Evolutionary conservation across 179 eudicot species (phyloP).

Genomic region (Nepenthes alata): DNA sequence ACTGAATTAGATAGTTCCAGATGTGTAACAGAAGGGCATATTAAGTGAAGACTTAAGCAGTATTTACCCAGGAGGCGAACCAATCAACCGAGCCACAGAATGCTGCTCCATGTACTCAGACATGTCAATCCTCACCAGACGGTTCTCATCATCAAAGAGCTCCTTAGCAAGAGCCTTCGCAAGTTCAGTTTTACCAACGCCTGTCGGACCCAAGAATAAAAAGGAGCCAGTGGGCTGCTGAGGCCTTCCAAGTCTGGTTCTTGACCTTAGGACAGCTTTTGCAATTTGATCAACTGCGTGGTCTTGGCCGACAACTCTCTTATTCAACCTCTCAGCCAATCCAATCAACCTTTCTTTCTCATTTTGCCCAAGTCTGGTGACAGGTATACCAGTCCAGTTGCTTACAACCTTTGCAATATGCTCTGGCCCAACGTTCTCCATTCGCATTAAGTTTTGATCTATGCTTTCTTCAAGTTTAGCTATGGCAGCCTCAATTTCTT

Average conservation of each 20-base stretch:
- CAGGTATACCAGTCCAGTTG: conserved; percentile 88
- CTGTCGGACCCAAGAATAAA: no score
- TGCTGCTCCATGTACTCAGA: conserved; percentile 94
- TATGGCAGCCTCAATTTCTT: conserved; percentile 57
- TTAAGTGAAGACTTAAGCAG: no score
- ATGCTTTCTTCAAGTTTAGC: conserved; percentile 46
- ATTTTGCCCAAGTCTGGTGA: no score
- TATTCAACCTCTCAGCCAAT: conserved; percentile 49
- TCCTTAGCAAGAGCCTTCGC: conserved; percentile 83
- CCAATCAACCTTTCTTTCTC: conserved; percentile 58
- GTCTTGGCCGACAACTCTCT: conserved; percentile 70
- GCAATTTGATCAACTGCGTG: conserved; percentile 59
- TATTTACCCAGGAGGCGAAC: no score
- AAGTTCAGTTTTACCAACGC: no score
- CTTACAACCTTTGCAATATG: conserved; percentile 83
- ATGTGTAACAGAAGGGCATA: no score
- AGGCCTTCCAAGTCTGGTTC: conserved; percentile 68
- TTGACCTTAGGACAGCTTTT: conserved; percentile 62
- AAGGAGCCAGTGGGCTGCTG: conserved; percentile 79
- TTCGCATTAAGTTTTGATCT: conserved; percentile 43
- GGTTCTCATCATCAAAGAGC: conserved; percentile 64
- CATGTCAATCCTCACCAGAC: conserved; percentile 73
- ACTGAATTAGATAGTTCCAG: no score
- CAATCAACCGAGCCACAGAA: no score
- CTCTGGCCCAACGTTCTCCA: conserved; percentile 74